Evolutionary conservation across 1,284 basidiomycete species (phyloP), one percentile per base, ranked within the genome.

Genomic region (Pseudozyma thailandica): DNA sequence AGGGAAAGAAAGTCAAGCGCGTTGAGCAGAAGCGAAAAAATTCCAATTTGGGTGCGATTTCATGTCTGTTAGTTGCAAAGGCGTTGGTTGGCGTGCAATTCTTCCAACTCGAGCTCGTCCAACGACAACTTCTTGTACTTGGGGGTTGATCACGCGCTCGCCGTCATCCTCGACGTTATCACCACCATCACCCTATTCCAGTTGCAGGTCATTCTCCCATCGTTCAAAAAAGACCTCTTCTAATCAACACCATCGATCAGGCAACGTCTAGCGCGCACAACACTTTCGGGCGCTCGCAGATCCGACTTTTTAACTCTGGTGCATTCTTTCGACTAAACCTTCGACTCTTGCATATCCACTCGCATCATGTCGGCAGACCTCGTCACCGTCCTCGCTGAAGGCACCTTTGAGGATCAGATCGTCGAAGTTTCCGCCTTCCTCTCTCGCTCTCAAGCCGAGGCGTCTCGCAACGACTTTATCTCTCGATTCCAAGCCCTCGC

Each of bases 371-470:
- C 74, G 18, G 46, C 71, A 25, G 78, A 82, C 56, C 71, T 81
- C 20, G 69, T 82, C 52, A 73, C 79, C 39, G 79, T 82, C 23
- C 72, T 82, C 18, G 77, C 66, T 43, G 79, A 81, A 23, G 74
- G 75, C 60, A 70, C 79, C 27, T 80, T 82, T 44, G 62, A 72
- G 42, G 80, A 82, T 43, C 77, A 80, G 63, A 54, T 78, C 18
- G 56, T 74, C 44, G 80, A 82, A 50, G 52, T 70, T 7, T 72
- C 71, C 3, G 60, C 77, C 16, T 70, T 81, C 50, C 59, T 81
- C 39, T 77, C 79, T 21, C 74, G 79, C 39, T 63, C 68, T 2
- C 65, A 72, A 31, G 68, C 76, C 28, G 77, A 79, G 52, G 69
- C 71, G 16, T 58, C 69, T 35, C 71, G 77, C n/a, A 58, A 66